phyloP scores from a whole-genome alignment of 2,329 filamentous ascomycete genomes.

The Periconia digitata region DNA sequence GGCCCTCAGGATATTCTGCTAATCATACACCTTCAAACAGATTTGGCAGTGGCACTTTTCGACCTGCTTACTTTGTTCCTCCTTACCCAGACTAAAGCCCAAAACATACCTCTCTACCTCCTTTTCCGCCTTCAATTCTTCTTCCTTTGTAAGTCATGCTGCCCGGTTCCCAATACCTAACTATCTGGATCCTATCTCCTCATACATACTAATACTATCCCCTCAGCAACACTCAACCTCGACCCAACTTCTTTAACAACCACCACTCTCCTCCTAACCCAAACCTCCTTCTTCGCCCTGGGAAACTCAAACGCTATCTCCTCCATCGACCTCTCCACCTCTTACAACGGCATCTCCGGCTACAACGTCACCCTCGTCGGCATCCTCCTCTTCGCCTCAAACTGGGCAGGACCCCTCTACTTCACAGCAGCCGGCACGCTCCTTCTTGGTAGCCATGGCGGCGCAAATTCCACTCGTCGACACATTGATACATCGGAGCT shows the following conservation, averaged over 20 bases:
- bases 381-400: conserved; percentile 78
- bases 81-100: conserved; percentile 80
- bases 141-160: conserved; percentile 46
- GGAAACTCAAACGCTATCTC: conserved; percentile 94
- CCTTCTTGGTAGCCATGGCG: conserved; percentile 41
- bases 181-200: too few species aligned
- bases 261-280: conserved; percentile 74
- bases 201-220: too few species aligned
- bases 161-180: too few species aligned
- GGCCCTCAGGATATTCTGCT: conserved; percentile 6
- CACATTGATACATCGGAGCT: conserved; percentile 20
- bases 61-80: conserved; percentile 76
- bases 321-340: conserved; percentile 89
- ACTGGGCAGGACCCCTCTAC: conserved; percentile 90
- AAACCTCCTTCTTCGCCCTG: conserved; percentile 83
- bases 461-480: conserved; percentile 12
- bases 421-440: conserved; percentile 72
- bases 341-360: conserved; percentile 84
- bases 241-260: conserved; percentile 61
- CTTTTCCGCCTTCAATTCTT: conserved; percentile 68
- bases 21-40: conserved; percentile 27
- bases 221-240: conserved; percentile 49
- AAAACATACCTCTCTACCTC: conserved; percentile 83
- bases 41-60: conserved; percentile 52
- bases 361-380: conserved; percentile 85